These are phyloP conservation scores for Stachybotrys chlorohalonatus DNA, from an alignment of 2,329 filamentous ascomycete genomes.

Conservation along the genomic window DNA sequence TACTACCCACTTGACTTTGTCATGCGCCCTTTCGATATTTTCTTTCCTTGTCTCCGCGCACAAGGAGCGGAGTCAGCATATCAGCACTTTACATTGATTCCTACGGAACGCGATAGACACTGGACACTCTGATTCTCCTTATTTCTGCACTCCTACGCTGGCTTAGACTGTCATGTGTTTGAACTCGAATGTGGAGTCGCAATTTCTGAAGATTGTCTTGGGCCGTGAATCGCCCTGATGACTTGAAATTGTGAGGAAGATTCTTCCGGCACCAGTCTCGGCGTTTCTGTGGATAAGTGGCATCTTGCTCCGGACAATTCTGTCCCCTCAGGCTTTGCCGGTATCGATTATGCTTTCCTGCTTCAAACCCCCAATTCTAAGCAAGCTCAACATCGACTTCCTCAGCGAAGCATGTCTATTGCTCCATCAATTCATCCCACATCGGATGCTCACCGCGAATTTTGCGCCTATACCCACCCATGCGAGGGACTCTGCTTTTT, in stretches of 20 bases:
- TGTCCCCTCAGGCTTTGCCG: neutral
- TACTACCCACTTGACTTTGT: neutral
- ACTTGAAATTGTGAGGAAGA: neutral
- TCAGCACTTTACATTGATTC: neutral
- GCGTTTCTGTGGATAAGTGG: neutral
- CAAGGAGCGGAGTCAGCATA: neutral
- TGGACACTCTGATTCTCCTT: too few species aligned
- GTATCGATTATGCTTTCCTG: neutral
- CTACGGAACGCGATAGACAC: too few species aligned
- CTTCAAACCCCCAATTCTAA: neutral
- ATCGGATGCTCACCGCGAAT: conserved; percentile 1
- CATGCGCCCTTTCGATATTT: neutral
- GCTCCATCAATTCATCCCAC: neutral
- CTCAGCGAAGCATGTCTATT: neutral
- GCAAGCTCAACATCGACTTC: neutral
- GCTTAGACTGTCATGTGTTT: neutral
- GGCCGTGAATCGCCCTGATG: neutral
- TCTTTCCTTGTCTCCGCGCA: neutral
- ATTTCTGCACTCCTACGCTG: neutral
- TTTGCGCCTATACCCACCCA: conserved; percentile 12
- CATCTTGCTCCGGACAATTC: neutral
- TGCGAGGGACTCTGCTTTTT: conserved; percentile 11
- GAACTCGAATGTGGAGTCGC: neutral
- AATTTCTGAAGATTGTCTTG: neutral
- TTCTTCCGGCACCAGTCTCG: neutral